These are phyloP conservation scores for Asterochloris sp. DNA, from an alignment of 139 green algal genomes.

Conservation along the genomic window DNA sequence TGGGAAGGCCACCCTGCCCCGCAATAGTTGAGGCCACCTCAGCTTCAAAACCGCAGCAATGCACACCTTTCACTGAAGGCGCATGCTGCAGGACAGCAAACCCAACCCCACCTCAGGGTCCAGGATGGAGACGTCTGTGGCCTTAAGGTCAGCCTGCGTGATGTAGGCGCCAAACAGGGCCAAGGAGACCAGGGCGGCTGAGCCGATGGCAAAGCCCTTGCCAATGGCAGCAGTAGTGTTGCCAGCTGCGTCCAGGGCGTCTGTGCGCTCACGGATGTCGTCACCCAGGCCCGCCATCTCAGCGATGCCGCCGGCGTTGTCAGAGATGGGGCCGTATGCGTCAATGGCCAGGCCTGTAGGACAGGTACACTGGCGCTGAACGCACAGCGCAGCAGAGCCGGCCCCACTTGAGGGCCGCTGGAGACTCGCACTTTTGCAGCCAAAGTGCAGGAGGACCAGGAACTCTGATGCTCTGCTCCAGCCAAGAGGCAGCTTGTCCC, in stretches of 20 bases:
- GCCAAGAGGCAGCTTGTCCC: no score
- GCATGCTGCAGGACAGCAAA: not conserved
- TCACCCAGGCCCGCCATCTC: conserved; percentile 98
- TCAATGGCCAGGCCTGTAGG: conserved; percentile 88
- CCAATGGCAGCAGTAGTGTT: conserved; percentile 99
- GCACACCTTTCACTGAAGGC: no score
- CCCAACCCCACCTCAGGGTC: conserved; percentile 63
- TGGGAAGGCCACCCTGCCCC: no score
- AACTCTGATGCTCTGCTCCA: no score
- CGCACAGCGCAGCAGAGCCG: not conserved
- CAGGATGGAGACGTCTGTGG: conserved; percentile 86
- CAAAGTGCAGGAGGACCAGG: no score
- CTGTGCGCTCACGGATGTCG: conserved; percentile 95
- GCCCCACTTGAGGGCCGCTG: no score
- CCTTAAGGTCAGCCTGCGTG: conserved; percentile 77
- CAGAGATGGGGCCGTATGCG: conserved; percentile 94
- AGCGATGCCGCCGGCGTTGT: conserved; percentile 96
- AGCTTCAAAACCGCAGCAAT: no score
- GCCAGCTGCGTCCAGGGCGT: conserved; percentile 93
- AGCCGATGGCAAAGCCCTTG: conserved; percentile 98
- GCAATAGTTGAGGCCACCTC: no score
- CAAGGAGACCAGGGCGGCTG: conserved; percentile 94
- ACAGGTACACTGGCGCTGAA: not conserved
- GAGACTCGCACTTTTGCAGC: no score
- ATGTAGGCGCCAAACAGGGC: conserved; percentile 96